Evolutionary conservation across 2,329 filamentous ascomycete genomes (phyloP).

Genomic region (Arthrobotrys sinensis): DNA sequence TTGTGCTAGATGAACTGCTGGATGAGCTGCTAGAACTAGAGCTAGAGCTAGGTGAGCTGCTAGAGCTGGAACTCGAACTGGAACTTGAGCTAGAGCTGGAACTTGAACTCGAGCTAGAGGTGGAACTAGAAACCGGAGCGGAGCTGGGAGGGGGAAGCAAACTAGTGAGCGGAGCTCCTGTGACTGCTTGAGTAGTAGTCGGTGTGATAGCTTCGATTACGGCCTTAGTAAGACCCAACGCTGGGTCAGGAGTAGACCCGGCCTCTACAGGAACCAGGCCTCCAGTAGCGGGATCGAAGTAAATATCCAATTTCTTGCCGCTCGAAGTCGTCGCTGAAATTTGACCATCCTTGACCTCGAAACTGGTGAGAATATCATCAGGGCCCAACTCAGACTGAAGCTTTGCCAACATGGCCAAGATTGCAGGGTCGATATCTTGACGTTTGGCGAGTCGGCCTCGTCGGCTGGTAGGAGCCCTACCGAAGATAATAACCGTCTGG

Average conservation of each 20-base stretch:
- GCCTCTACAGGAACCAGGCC: neutral
- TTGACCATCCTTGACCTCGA: neutral
- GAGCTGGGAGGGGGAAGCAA: neutral
- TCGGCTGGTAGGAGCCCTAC: neutral
- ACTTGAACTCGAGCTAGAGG: neutral
- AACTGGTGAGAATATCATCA: neutral
- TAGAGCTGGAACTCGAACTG: conserved; percentile 3
- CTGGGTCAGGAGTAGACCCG: neutral
- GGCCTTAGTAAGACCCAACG: neutral
- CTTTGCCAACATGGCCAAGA: neutral
- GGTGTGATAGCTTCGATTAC: neutral
- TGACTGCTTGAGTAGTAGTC: neutral
- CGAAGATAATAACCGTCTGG: neutral
- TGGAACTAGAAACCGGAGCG: neutral
- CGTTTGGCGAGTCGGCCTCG: neutral
- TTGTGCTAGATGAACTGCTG: neutral
- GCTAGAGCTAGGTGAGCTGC: neutral
- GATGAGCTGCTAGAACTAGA: neutral
- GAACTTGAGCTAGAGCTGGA: neutral
- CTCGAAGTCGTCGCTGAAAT: neutral
- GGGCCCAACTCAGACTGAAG: neutral
- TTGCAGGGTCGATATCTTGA: neutral
- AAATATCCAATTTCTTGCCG: neutral
- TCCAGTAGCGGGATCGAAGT: neutral
- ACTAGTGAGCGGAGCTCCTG: neutral